phyloP scores from a whole-genome alignment of 768 basidiomycete genomes.

The Hygrophorus pudorinus region DNA sequence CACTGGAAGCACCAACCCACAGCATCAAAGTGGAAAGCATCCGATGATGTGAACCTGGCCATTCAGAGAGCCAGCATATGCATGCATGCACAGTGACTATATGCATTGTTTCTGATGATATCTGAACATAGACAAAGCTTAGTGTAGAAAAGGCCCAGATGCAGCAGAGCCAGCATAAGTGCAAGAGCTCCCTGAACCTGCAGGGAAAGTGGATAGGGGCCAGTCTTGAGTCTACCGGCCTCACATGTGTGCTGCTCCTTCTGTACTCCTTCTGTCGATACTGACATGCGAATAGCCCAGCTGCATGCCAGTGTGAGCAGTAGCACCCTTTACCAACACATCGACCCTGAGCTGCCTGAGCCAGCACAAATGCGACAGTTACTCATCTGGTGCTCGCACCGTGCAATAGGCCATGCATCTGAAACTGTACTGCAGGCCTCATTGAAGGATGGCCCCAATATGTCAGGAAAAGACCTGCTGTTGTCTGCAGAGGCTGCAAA shows the following conservation, averaged over 20 bases:
- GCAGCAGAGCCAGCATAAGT: slow-evolving; percentile 26
- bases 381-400: slow-evolving; percentile 64
- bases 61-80: no score
- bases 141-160: neutral
- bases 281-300: slow-evolving; percentile 39
- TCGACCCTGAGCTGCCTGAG: slow-evolving; percentile 68
- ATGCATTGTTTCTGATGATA: no score
- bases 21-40: no score
- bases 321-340: slow-evolving; percentile 68
- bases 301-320: slow-evolving; percentile 67
- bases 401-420: slow-evolving; percentile 30
- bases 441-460: slow-evolving; percentile 21
- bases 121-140: no score
- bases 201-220: slow-evolving; percentile 69
- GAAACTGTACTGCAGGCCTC: slow-evolving; percentile 19
- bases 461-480: slow-evolving; percentile 22
- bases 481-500: slow-evolving; percentile 37
- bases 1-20: no score
- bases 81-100: no score
- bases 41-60: no score
- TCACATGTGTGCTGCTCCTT: slow-evolving; percentile 45
- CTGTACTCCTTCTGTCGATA: slow-evolving; percentile 3
- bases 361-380: slow-evolving; percentile 62
- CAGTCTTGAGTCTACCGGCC: slow-evolving; percentile 56
- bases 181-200: slow-evolving; percentile 53